phyloP scores from a whole-genome alignment of 2,329 filamentous ascomycete genomes.

The Fusarium penzigii region DNA sequence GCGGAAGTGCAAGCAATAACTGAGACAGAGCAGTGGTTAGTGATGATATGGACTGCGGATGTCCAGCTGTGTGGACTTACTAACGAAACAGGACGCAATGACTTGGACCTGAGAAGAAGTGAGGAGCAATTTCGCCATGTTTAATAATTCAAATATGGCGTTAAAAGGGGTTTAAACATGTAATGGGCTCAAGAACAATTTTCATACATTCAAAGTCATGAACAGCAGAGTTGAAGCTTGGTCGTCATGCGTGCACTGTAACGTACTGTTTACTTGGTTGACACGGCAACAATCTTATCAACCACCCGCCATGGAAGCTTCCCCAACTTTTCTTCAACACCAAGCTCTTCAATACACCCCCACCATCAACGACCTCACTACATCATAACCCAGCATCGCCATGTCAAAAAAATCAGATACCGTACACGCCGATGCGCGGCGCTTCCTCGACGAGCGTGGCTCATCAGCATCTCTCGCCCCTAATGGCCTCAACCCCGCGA shows the following conservation, averaged over 20 bases:
- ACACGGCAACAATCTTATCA: slow-evolving; percentile 48
- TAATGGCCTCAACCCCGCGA: slow-evolving; percentile 90
- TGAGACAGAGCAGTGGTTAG: slow-evolving; percentile 30
- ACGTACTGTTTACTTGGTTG: slow-evolving; percentile 34
- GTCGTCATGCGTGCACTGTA: slow-evolving; percentile 11
- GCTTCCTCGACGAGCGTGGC: slow-evolving; percentile 88
- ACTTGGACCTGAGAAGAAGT: slow-evolving; percentile 72
- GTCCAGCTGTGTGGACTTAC: slow-evolving; percentile 45
- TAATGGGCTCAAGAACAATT: background rate
- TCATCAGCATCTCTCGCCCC: slow-evolving; percentile 73
- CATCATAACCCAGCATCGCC: slow-evolving; percentile 12
- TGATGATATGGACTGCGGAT: slow-evolving; percentile 18
- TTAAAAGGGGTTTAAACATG: background rate
- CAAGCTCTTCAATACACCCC: slow-evolving; percentile 11
- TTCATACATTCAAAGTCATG: slow-evolving; percentile 1
- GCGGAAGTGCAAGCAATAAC: slow-evolving; percentile 78
- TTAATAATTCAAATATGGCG: background rate
- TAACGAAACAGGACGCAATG: slow-evolving; percentile 61
- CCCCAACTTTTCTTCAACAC: slow-evolving; percentile 21
- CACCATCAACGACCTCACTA: slow-evolving; percentile 14
- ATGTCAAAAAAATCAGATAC: slow-evolving; percentile 46
- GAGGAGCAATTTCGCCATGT: slow-evolving; percentile 55
- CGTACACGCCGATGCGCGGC: slow-evolving; percentile 78
- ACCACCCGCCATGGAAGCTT: slow-evolving; percentile 12
- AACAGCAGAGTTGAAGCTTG: background rate